Base-by-base conservation (phyloP, 345 rosid species). In the Pistacia atlantica region DNA sequence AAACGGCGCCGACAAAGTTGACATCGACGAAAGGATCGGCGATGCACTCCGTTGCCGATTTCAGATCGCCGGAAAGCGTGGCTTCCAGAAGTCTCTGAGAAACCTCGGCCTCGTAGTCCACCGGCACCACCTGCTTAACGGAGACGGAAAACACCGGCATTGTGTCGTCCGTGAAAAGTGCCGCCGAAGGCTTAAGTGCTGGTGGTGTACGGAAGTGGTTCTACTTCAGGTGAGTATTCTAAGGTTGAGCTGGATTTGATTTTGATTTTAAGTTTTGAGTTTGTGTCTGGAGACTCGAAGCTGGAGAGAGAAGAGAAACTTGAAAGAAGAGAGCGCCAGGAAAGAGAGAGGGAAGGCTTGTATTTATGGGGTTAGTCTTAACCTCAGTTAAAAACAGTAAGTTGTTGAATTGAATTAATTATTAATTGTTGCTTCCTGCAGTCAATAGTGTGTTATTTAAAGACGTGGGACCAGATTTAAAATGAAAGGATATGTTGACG, bases 31-130 rank as follows among this genome's bases (percentile, higher is more conserved):
- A 87, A 11, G 93, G 90, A 86, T 93, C 91, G 74, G 88, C 78
- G 73, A 93, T 68, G 76, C 91, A 89, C 33, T 90, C 95, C 55
- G 83, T 58, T 8, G 90, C 92, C 48, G 94, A 85, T 70, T 68
- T 84, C 73, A 86, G 74, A 84, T 93, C 99, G 6, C 94, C 89
- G 75, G 87, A 57, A 35, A 91, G 89, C 65, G 88, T 74, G 9
- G 97, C 89, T 42, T 96, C 94, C 9, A 96, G 90, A 11, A 96
- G 97, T 25, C 92, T 90, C 83, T 91, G 98, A 13, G 98, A 96
- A 0, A 86, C 90, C 76, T 91, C 99, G 1, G 86, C 90, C 84
- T 90, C 97, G 89, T 85, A 93, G 83, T 92, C 92, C 51, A 96
- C 85, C 59, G 98, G 99, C 54, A 96, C 97, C 69, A 93, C 93